A percentile compares a stretch with the other conserved stretches of the same genome.
These are phyloP conservation scores for Chrysanthemum makinoi DNA, from an alignment of 129 eudicot genomes.

Conservation along the genomic window DNA sequence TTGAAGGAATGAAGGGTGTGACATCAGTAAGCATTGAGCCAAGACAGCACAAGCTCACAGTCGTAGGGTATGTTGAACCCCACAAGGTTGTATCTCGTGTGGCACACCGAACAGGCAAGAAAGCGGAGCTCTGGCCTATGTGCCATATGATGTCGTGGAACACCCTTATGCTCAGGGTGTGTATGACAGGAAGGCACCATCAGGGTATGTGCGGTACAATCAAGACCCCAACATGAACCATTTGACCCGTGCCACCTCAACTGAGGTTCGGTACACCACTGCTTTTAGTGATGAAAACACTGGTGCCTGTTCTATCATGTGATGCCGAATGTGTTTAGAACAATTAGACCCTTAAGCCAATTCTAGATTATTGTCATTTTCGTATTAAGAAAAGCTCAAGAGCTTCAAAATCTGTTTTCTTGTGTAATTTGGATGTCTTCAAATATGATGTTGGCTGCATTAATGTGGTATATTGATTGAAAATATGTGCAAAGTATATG, in stretches of 20 bases:
- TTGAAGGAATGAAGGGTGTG: slow-evolving; percentile 96
- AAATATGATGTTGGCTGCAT: background rate
- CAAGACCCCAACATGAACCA: slow-evolving; percentile 44
- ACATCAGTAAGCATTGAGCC: slow-evolving; percentile 62
- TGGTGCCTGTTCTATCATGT: slow-evolving; percentile 81
- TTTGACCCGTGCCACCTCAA: slow-evolving; percentile 79
- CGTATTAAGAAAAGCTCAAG: background rate
- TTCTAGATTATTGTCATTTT: background rate
- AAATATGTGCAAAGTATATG: background rate
- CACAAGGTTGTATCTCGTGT: slow-evolving; percentile 86
- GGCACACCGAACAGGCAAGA: slow-evolving; percentile 83
- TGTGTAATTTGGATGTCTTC: background rate
- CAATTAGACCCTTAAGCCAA: background rate
- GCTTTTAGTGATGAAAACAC: slow-evolving; percentile 94
- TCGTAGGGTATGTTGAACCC: slow-evolving; percentile 75
- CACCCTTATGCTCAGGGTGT: slow-evolving; percentile 92
- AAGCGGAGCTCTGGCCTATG: slow-evolving; percentile 87
- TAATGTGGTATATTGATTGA: background rate
- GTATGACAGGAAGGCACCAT: slow-evolving; percentile 84
- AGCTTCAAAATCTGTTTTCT: background rate
- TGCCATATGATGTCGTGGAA: slow-evolving; percentile 77
- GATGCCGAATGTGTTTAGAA: slow-evolving; percentile 44
- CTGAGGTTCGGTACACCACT: slow-evolving; percentile 90
- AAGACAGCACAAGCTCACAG: slow-evolving; percentile 77
- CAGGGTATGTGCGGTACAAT: slow-evolving; percentile 70